Conservation (phyloP, 768 basidiomycete genomes). For the Boletales sp. region DNA sequence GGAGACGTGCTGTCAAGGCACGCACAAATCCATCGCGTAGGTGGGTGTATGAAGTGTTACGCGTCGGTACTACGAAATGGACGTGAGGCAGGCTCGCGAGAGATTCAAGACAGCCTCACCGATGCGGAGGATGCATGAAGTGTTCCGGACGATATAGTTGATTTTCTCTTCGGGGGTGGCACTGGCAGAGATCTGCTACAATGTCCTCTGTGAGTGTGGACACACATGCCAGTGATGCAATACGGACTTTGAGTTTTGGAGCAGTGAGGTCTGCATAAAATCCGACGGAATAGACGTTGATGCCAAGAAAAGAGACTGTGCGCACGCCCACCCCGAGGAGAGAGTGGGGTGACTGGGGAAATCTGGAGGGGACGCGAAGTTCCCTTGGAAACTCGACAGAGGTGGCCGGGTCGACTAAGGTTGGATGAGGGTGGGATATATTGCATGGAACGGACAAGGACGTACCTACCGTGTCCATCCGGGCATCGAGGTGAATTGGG, state of each 20-base stretch:
- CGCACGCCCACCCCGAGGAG: conserved; percentile 84
- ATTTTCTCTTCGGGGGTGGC: conserved; percentile 70
- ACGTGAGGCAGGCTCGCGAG: not conserved
- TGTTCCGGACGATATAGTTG: conserved; percentile 59
- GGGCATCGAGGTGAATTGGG: conserved; percentile 43
- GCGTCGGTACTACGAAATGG: conserved; percentile 61
- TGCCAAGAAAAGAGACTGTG: conserved; percentile 82
- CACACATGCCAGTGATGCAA: not conserved
- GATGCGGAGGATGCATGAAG: conserved; percentile 72
- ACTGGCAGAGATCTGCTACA: conserved; percentile 45
- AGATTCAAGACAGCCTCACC: conserved; percentile 37
- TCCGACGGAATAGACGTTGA: conserved; percentile 86
- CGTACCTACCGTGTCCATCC: conserved; percentile 23
- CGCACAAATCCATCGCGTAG: conserved; percentile 82
- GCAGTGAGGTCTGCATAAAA: conserved; percentile 85
- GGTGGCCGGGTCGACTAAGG: conserved; percentile 67
- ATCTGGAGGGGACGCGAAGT: conserved; percentile 60
- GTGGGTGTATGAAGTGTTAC: conserved; percentile 73
- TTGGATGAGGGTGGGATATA: not conserved
- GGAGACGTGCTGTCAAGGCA: conserved; percentile 60
- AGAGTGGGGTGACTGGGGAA: conserved; percentile 57
- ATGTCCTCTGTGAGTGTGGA: conserved; percentile 1
- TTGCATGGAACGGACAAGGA: not conserved
- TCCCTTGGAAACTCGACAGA: conserved; percentile 69
- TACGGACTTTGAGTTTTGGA: conserved; percentile 53